Conservation (phyloP, 768 basidiomycete species). For the Collybiopsis luxurians region DNA sequence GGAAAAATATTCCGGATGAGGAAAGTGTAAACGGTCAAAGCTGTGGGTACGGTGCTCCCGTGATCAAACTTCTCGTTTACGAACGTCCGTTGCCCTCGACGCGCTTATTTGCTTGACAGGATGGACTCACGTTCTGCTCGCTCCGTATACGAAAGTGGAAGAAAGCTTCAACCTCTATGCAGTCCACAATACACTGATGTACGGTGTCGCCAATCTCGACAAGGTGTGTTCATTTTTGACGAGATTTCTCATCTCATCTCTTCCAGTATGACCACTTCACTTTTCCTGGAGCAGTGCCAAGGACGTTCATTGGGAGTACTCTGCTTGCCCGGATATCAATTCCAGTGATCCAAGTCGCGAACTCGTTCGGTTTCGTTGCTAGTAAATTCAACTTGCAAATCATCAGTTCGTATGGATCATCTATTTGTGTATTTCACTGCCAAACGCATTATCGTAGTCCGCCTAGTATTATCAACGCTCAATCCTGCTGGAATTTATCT, state of each 20-base stretch:
- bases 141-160: constrained; percentile 95
- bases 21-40: too few species aligned
- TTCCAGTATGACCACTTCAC: constrained; percentile 84
- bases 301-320: constrained; percentile 81
- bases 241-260: not conserved
- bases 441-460: constrained; percentile 43
- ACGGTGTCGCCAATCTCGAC: constrained; percentile 53
- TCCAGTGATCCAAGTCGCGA: constrained; percentile 45
- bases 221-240: constrained; percentile 40
- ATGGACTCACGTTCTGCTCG: constrained; percentile 69
- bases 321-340: constrained; percentile 57
- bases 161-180: constrained; percentile 97
- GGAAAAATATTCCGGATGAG: too few species aligned
- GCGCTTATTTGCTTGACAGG: constrained; percentile 44
- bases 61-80: not conserved
- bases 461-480: constrained; percentile 64
- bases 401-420: constrained; percentile 58
- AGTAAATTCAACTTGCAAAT: constrained; percentile 73
- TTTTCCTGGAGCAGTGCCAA: constrained; percentile 87
- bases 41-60: not conserved
- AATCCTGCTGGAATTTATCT: constrained; percentile 64
- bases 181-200: constrained; percentile 79
- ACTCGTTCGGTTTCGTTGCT: constrained; percentile 37
- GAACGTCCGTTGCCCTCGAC: constrained; percentile 45
- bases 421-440: not conserved